phyloP scores from a whole-genome alignment of 345 rosid species.

The Stellera chamaejasme region DNA sequence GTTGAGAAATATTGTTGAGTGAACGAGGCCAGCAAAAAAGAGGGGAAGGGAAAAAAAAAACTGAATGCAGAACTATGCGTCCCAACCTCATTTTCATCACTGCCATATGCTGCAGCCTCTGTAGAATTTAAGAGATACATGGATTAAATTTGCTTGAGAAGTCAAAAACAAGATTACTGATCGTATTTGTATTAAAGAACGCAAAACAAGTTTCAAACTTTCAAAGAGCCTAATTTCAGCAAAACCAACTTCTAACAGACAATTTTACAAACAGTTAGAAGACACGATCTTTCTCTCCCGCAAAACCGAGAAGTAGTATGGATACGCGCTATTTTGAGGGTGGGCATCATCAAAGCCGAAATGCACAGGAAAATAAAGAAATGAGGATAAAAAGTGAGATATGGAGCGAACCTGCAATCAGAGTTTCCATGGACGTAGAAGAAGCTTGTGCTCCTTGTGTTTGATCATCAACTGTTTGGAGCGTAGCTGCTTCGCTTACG shows the following conservation, averaged over 20 bases:
- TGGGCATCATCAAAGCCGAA: neutral
- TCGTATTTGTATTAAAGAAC: neutral
- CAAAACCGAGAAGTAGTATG: neutral
- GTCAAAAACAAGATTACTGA: slow-evolving; percentile 12
- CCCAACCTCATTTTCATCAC: slow-evolving; percentile 47
- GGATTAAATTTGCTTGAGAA: neutral
- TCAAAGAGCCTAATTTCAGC: neutral
- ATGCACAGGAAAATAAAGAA: neutral
- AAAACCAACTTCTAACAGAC: slow-evolving; percentile 8
- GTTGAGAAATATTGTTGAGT: neutral
- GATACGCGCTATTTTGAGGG: too few relatives aligned
- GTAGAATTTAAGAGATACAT: slow-evolving; percentile 16
- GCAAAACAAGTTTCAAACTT: neutral
- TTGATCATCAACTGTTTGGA: slow-evolving; percentile 1
- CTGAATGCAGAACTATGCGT: neutral
- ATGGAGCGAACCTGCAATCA: slow-evolving; percentile 37
- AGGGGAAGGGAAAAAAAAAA: neutral
- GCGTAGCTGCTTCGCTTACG: slow-evolving; percentile 25
- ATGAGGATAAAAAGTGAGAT: slow-evolving; percentile 1
- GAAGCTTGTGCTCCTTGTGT: slow-evolving; percentile 17
- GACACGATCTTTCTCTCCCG: neutral
- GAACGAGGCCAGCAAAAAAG: neutral
- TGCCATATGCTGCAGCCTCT: slow-evolving; percentile 78
- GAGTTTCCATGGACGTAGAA: slow-evolving; percentile 43
- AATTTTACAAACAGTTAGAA: slow-evolving; percentile 16